Evolutionary conservation across 179 eudicot genomes (phyloP).

Genomic region (Carnegiea gigantea): DNA sequence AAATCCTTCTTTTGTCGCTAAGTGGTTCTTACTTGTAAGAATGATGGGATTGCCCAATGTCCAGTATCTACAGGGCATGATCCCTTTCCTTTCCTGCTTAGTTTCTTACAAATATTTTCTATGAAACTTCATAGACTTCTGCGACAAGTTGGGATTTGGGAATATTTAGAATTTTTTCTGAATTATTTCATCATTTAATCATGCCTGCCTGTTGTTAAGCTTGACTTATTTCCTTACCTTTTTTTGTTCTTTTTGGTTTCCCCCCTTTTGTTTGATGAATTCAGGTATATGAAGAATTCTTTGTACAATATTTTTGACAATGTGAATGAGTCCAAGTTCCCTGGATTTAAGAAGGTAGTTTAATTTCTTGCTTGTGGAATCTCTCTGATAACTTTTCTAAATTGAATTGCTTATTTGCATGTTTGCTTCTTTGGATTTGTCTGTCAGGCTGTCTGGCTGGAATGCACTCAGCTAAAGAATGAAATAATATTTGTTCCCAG

Average conservation of each 20-base stretch:
- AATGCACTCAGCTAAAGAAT: conserved; percentile 69
- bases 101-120: neutral
- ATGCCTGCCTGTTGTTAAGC: conserved; percentile 3
- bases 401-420: conserved; percentile 6
- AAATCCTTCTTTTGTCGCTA: neutral
- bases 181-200: neutral
- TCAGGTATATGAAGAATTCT: conserved; percentile 76
- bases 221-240: neutral
- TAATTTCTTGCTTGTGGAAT: conserved; percentile 9
- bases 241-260: neutral
- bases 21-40: neutral
- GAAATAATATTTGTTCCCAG: conserved; percentile 97
- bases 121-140: neutral
- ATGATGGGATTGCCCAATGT: neutral
- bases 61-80: neutral
- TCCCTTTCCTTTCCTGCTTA: neutral
- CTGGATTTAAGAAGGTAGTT: conserved; percentile 69
- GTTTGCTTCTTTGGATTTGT: conserved; percentile 21
- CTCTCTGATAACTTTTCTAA: neutral
- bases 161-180: neutral
- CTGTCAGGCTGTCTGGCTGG: conserved; percentile 83
- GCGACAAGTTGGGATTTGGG: neutral
- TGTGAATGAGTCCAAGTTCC: conserved; percentile 58
- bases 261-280: conserved; percentile 12
- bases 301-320: conserved; percentile 81